Conservation (phyloP, 2,329 filamentous ascomycete species). For the Aspergillus sp. region DNA sequence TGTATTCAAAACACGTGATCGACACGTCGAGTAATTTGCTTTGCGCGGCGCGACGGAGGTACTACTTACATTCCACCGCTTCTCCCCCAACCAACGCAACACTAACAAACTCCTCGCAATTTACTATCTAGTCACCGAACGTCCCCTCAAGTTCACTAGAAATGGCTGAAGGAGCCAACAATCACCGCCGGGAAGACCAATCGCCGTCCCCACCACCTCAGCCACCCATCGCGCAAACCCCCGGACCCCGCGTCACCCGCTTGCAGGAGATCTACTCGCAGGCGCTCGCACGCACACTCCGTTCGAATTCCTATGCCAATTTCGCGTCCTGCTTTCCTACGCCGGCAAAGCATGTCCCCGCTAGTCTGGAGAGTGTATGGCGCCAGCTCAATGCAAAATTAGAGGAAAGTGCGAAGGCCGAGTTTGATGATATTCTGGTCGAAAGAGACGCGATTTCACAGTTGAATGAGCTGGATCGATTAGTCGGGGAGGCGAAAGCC, state of each 20-base stretch:
- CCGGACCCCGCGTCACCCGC: slow-evolving; percentile 60
- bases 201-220: slow-evolving; percentile 54
- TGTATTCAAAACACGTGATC: slow-evolving; percentile 22
- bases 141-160: background rate
- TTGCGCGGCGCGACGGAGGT: background rate
- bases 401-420: slow-evolving; percentile 56
- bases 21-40: slow-evolving; percentile 18
- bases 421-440: slow-evolving; percentile 61
- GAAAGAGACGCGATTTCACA: slow-evolving; percentile 58
- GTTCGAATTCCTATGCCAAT: slow-evolving; percentile 60
- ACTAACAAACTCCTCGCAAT: background rate
- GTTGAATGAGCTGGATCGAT: slow-evolving; percentile 61
- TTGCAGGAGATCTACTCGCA: slow-evolving; percentile 61
- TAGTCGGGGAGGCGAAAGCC: slow-evolving; percentile 58
- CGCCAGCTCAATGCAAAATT: slow-evolving; percentile 59
- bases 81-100: background rate
- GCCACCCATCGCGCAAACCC: slow-evolving; percentile 55
- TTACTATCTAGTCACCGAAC: background rate
- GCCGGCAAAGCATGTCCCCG: slow-evolving; percentile 57
- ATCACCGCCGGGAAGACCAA: slow-evolving; percentile 13
- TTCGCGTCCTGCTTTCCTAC: slow-evolving; percentile 66
- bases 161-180: slow-evolving; percentile 23
- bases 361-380: slow-evolving; percentile 57
- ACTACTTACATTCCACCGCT: background rate
- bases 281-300: slow-evolving; percentile 60